Evolutionary conservation across 2,329 filamentous ascomycete genomes (phyloP), one percentile per base, ranked within the genome.

Genomic region (Tolypocladium endophyticum): DNA sequence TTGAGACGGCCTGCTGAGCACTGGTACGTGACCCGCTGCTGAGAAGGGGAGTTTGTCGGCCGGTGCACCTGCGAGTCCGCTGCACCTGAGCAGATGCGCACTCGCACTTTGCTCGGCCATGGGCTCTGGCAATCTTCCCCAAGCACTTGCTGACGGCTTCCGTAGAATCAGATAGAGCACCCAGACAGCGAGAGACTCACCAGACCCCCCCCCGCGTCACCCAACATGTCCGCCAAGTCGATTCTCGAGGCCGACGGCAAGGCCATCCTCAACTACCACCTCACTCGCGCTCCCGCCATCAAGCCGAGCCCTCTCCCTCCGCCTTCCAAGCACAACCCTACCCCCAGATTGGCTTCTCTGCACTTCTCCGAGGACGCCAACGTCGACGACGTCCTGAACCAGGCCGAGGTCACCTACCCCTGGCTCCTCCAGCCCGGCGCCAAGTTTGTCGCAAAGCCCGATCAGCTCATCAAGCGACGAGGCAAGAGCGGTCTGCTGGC

Each of bases 201-300:
- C 43, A 23, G 43, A 28, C 43, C 57, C 33, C 36, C 23, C 58
- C 41, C 39, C 43, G 16, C 63, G 62, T 66, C 67, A 65, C 65
- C 65, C 71, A 74, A 62, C 69, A 78, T 78, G 76, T 78, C 76
- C 68, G 76, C 94, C 78, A 99, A 99, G 82, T 89, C 93, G 68
- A 97, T 99, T 75, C 81, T 89, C 84, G 94, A 99, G 85, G 93
- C 93, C 84, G 94, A 99, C 82, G 94, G 94, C 86, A 99, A 99
- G 89, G 94, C 94, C 85, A 97, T 99, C 83, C 86, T 99, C 86
- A 97, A 97, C 89, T 99, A 97, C 86, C 94, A 97, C 84, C 92
- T 99, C 79, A 97, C 94, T 71, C 89, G 94, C 75, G 91, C 94
- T 69, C 88, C 92, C 67, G 89, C 96, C 77, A 96, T 99, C 86